phyloP scores from a whole-genome alignment of 106 monocot genomes.

The Dioscorea dumetorum region DNA sequence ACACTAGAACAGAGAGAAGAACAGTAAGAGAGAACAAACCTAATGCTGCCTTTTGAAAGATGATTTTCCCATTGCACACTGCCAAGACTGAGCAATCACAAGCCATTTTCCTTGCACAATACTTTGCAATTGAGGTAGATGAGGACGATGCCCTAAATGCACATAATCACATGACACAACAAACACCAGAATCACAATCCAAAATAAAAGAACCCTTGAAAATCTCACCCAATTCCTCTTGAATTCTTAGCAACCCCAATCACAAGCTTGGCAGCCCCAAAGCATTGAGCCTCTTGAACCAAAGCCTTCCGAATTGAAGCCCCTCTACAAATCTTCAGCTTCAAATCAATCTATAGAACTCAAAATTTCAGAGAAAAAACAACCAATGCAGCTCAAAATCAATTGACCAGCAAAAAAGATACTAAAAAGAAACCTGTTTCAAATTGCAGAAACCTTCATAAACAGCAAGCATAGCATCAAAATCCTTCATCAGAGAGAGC shows the following conservation, averaged over 20 bases:
- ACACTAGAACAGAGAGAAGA: neutral
- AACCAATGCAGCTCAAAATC: neutral
- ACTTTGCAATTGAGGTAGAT: constrained; percentile 42
- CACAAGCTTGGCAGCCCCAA: neutral
- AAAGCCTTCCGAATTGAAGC: constrained; percentile 2
- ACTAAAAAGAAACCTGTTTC: constrained; percentile 1
- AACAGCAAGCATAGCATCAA: constrained; percentile 6
- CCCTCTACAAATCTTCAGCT: constrained; percentile 8
- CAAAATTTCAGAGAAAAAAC: neutral
- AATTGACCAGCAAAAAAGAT: neutral
- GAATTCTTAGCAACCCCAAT: constrained; percentile 2
- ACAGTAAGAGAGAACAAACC: no score
- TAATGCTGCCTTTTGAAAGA: constrained; percentile 40
- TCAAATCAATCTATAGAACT: constrained; percentile 1
- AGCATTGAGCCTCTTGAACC: constrained; percentile 3
- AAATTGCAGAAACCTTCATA: constrained; percentile 12
- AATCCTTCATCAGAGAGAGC: constrained; percentile 1
- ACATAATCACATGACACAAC: neutral
- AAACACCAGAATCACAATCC: neutral
- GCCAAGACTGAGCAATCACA: constrained; percentile 55
- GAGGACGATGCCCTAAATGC: neutral
- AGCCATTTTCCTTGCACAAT: constrained; percentile 54
- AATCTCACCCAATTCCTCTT: constrained; percentile 5
- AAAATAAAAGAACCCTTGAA: constrained; percentile 16
- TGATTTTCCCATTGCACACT: constrained; percentile 61